phyloP scores from a whole-genome alignment of 495 filamentous ascomycete genomes.

The Astrothelium macrocarpum region DNA sequence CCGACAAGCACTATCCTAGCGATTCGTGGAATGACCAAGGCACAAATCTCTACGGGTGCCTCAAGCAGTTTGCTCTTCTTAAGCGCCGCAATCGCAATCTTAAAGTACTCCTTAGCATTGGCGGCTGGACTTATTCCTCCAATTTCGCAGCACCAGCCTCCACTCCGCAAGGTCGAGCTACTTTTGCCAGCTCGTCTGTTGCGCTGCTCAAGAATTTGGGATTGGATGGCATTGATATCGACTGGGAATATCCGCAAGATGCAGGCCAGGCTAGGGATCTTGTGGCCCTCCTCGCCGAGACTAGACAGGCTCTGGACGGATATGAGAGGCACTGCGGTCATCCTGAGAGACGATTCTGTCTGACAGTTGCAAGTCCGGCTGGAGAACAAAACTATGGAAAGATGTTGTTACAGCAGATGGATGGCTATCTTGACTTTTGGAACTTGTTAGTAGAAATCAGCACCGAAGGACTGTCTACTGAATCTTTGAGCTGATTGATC shows the following conservation, averaged over 20 bases:
- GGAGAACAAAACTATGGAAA: conserved; percentile 58
- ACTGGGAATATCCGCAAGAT: conserved; percentile 58
- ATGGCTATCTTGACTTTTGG: conserved; percentile 70
- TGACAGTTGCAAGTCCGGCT: conserved; percentile 65
- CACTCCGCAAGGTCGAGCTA: conserved; percentile 49
- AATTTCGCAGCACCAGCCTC: conserved; percentile 73
- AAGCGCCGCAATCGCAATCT: conserved; percentile 83
- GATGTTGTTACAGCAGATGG: conserved; percentile 59
- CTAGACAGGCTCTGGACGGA: conserved; percentile 40
- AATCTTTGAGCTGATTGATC: not conserved
- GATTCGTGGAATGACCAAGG: conserved; percentile 61
- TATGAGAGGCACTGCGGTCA: conserved; percentile 4
- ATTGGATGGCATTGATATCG: conserved; percentile 54
- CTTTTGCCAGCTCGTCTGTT: conserved; percentile 60
- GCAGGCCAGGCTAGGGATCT: conserved; percentile 54
- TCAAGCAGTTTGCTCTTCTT: conserved; percentile 87
- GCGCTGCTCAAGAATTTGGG: conserved; percentile 57
- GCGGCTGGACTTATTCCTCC: conserved; percentile 89
- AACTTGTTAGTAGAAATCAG: conserved; percentile 39
- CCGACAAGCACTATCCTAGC: conserved; percentile 74
- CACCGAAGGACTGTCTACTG: not conserved
- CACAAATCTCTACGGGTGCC: conserved; percentile 63
- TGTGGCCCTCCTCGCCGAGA: conserved; percentile 58
- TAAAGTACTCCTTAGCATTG: conserved; percentile 86
- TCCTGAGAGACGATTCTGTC: conserved; percentile 45